A percentile compares a stretch with the other conserved stretches of the same genome.
Evolutionary conservation across 352 stramenopile genomes (phyloP).

Genomic region (Elongisporangium anandrum): DNA sequence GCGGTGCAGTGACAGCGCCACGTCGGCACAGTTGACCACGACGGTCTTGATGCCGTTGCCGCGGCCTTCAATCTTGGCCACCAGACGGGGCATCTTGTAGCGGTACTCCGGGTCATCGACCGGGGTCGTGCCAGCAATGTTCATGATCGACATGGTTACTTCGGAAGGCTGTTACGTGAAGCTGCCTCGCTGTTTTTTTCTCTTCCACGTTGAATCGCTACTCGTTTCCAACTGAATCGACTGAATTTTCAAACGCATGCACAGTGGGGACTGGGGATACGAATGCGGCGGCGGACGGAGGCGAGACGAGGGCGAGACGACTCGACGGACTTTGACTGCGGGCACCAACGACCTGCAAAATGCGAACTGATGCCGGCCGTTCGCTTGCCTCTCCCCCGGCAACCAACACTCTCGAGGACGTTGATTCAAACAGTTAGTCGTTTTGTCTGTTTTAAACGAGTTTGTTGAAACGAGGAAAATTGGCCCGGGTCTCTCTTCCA

Average conservation of each 20-base stretch:
- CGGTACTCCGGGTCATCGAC: constrained; percentile 95
- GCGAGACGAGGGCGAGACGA: neutral
- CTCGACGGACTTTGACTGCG: neutral
- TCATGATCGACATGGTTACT: constrained; percentile 78
- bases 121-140: constrained; percentile 86
- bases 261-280: constrained; percentile 29
- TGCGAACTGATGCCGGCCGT: neutral
- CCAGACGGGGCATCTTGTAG: constrained; percentile 98
- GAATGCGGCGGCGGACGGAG: neutral
- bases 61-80: constrained; percentile 97
- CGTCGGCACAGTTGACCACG: constrained; percentile 96
- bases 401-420: neutral
- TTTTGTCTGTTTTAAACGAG: no score
- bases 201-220: constrained; percentile 68
- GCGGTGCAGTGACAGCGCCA: constrained; percentile 93
- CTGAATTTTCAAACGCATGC: constrained; percentile 87
- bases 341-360: neutral
- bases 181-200: constrained; percentile 56
- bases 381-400: neutral
- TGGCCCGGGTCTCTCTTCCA: neutral
- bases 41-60: constrained; percentile 99
- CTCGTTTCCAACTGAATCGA: constrained; percentile 71
- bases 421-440: neutral
- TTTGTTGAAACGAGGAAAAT: no score
- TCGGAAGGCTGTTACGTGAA: constrained; percentile 22